phyloP scores from a whole-genome alignment of 148 eudicot genomes.

The Polygonum aviculare region DNA sequence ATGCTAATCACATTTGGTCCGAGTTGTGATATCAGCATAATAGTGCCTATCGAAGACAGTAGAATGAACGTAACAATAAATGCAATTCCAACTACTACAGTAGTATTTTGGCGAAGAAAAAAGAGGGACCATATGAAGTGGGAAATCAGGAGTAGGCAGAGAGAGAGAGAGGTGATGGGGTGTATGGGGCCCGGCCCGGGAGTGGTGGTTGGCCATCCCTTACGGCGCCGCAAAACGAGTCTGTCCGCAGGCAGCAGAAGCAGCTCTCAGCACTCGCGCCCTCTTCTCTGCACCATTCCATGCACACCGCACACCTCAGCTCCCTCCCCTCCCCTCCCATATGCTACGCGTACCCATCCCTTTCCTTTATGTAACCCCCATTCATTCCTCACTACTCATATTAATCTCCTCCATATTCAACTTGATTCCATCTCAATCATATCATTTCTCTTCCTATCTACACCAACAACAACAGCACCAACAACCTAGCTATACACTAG shows the following conservation, averaged over 20 bases:
- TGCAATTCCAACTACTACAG: no score
- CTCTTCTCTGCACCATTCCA: neutral
- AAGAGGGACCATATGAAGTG: no score
- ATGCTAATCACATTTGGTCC: no score
- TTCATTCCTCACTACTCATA: neutral
- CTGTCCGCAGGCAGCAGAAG: no score
- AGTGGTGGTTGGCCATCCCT: neutral
- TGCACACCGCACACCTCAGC: neutral
- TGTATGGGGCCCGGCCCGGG: neutral
- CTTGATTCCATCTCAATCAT: neutral
- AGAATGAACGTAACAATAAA: no score
- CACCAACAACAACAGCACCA: neutral
- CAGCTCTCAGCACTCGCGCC: no score
- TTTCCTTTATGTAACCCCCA: neutral
- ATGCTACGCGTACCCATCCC: neutral
- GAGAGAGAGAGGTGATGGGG: neutral
- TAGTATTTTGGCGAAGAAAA: no score
- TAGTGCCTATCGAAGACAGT: no score
- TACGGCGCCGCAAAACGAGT: neutral
- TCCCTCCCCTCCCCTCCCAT: neutral
- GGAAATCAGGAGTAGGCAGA: no score
- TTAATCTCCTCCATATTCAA: neutral
- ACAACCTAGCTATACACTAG: no score
- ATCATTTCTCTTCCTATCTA: neutral
- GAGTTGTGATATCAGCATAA: no score